Evolutionary conservation across 352 stramenopile genomes (phyloP).

Genomic region (Phytophthora fragariae): DNA sequence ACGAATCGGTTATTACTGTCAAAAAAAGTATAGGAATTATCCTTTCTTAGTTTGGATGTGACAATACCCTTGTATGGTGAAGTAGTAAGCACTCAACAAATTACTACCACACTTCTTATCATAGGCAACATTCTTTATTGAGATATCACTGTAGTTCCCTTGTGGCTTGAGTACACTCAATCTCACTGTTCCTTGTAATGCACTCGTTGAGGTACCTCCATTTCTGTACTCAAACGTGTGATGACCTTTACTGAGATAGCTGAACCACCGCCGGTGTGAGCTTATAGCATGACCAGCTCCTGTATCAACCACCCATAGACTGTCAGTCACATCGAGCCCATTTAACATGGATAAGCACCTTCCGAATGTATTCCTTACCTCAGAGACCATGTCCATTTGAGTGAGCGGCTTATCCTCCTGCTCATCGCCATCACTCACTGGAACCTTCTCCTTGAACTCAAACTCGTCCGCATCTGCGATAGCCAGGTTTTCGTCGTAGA

Average conservation of each 20-base stretch:
- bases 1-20: conserved; percentile 19
- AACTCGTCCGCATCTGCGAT: not conserved
- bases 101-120: conserved; percentile 24
- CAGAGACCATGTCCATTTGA: not conserved
- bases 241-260: not conserved
- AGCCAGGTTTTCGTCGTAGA: not conserved
- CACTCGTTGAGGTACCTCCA: not conserved
- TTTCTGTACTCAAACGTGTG: not conserved
- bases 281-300: not conserved
- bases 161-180: not conserved
- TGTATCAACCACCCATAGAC: not conserved
- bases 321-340: not conserved
- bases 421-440: not conserved
- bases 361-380: not conserved
- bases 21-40: conserved; percentile 16
- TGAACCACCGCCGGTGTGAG: not conserved
- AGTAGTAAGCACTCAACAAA: conserved; percentile 27
- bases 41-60: conserved; percentile 18
- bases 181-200: not conserved
- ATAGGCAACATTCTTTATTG: conserved; percentile 4
- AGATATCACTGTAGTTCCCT: not conserved
- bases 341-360: not conserved
- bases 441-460: not conserved
- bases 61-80: conserved; percentile 25
- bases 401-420: not conserved